Conservation (phyloP, 139 green algal species). For the Penium margaritaceum region DNA sequence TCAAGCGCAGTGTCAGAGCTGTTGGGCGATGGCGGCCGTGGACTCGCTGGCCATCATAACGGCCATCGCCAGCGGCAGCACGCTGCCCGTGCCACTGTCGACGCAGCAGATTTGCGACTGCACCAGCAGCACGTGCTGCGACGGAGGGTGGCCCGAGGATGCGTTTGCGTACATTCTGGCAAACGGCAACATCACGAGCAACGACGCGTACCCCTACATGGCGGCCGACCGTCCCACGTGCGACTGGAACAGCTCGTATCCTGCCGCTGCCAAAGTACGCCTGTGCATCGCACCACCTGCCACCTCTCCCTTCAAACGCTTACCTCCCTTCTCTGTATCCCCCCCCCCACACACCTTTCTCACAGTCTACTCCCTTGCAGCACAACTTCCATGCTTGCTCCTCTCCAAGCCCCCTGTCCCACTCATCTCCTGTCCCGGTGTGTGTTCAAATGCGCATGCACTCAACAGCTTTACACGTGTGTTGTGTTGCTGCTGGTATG, state of each 20-base stretch:
- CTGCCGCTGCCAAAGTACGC: not conserved
- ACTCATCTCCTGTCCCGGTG: too few species aligned
- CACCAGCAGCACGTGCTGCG: slow-evolving; percentile 55
- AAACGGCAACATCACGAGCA: slow-evolving; percentile 82
- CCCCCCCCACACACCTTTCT: too few species aligned
- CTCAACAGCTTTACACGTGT: too few species aligned
- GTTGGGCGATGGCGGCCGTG: slow-evolving; percentile 86
- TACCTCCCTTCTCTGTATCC: too few species aligned
- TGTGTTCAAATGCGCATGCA: too few species aligned
- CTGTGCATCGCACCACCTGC: too few species aligned
- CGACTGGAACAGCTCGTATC: not conserved
- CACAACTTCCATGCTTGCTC: too few species aligned
- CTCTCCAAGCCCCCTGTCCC: too few species aligned
- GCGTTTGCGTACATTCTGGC: slow-evolving; percentile 78
- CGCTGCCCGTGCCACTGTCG: slow-evolving; percentile 5
- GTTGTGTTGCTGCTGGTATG: too few species aligned
- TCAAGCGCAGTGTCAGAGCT: slow-evolving; percentile 75
- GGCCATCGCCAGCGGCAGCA: slow-evolving; percentile 55
- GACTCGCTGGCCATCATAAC: slow-evolving; percentile 83
- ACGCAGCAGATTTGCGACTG: slow-evolving; percentile 39
- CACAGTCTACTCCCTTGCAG: too few species aligned
- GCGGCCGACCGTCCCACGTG: slow-evolving; percentile 27
- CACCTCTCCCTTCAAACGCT: too few species aligned
- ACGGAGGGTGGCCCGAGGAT: slow-evolving; percentile 88
- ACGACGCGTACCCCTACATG: slow-evolving; percentile 81